phyloP scores from a whole-genome alignment of 257 asterid species.

The Solanum pimpinellifolium region DNA sequence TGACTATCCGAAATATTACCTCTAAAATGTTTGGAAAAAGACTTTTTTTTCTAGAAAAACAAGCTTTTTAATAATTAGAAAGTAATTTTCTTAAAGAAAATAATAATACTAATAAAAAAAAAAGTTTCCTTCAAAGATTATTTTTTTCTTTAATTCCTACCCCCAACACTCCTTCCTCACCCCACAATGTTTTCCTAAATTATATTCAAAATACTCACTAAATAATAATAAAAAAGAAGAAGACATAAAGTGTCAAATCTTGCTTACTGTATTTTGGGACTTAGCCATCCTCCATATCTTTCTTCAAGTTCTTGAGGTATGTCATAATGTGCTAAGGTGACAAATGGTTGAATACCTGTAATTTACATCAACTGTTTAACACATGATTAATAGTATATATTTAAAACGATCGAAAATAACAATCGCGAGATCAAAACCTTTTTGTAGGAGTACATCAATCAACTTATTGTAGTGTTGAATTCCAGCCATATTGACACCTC shows the following conservation, averaged over 20 bases:
- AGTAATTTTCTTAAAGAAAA: too few relatives aligned
- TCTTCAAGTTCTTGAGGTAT: slow-evolving; percentile 69
- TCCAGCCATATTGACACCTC: slow-evolving; percentile 6
- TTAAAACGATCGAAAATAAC: neutral
- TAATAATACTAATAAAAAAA: too few relatives aligned
- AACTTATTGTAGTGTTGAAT: neutral
- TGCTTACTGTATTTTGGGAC: slow-evolving; percentile 33
- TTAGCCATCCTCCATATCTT: slow-evolving; percentile 59
- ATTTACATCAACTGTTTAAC: neutral
- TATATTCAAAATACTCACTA: neutral
- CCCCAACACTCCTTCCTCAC: neutral
- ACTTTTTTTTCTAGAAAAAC: too few relatives aligned
- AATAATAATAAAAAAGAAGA: neutral
- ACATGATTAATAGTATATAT: neutral
- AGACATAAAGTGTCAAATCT: neutral
- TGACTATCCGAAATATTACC: too few relatives aligned
- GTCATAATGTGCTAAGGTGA: slow-evolving; percentile 46
- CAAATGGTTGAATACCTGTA: slow-evolving; percentile 55
- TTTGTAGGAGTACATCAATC: slow-evolving; percentile 22
- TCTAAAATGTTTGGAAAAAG: neutral
- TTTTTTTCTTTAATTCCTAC: neutral
- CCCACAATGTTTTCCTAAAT: neutral
- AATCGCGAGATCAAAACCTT: slow-evolving; percentile 13
- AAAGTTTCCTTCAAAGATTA: too few relatives aligned
- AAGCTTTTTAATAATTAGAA: neutral